Evolutionary conservation across 306 rosid genomes (phyloP).

Genomic region (Neltuma alba): DNA sequence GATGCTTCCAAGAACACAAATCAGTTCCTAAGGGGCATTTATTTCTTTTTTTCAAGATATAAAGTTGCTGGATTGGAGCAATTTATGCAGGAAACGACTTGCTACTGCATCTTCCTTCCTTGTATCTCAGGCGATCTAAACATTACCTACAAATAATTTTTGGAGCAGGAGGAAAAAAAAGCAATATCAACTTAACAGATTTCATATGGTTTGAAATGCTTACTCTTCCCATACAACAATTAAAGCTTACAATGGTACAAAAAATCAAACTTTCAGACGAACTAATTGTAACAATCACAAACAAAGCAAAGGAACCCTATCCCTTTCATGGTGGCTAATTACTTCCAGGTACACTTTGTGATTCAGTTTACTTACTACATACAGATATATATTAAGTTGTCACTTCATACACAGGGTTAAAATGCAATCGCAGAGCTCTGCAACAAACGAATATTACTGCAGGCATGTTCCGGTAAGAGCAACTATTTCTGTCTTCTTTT

Average conservation of each 20-base stretch:
- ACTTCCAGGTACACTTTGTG: not conserved
- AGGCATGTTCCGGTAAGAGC: not conserved
- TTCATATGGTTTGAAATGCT: not conserved
- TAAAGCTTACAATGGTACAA: conserved; percentile 19
- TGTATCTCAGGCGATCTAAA: not conserved
- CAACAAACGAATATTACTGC: not conserved
- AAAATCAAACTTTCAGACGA: conserved; percentile 16
- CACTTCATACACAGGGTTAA: conserved; percentile 10
- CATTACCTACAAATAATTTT: conserved; percentile 3
- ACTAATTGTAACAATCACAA: conserved; percentile 17
- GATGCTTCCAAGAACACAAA: conserved; percentile 45
- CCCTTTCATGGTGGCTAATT: not conserved
- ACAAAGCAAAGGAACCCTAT: not conserved
- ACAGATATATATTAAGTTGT: conserved; percentile 8
- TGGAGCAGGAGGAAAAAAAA: not conserved
- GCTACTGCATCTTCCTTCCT: conserved; percentile 4
- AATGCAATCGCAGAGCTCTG: not conserved
- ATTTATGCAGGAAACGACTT: conserved; percentile 2
- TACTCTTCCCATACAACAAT: not conserved
- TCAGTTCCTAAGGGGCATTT: conserved; percentile 23
- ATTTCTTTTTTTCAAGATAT: conserved; percentile 12
- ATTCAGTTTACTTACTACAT: not conserved
- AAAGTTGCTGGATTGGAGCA: conserved; percentile 38
- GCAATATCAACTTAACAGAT: conserved; percentile 4
- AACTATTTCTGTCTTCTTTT: not conserved